Conservation (phyloP, 2,329 filamentous ascomycete species). For the Gaeumannomyces sp. region DNA sequence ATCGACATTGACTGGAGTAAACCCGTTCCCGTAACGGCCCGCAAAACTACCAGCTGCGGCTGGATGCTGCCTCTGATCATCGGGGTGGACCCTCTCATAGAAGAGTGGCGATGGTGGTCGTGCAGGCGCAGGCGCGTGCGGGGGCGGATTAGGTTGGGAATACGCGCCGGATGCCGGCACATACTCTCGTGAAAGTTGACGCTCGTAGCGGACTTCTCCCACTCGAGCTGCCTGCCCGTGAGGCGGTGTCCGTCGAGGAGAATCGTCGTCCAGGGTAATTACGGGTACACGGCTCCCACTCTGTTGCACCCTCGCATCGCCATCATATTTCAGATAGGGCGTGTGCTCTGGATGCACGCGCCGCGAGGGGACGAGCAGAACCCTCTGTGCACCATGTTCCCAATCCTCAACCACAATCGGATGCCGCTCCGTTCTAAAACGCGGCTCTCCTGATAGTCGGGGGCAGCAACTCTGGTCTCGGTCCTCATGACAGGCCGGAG, state of each 20-base stretch:
- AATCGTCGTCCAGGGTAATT: not conserved
- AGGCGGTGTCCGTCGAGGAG: not conserved
- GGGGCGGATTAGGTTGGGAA: not conserved
- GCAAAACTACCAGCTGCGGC: not conserved
- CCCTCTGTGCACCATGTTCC: not conserved
- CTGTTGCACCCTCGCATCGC: not conserved
- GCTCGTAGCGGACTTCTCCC: not conserved
- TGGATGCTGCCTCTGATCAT: not conserved
- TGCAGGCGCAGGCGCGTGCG: not conserved
- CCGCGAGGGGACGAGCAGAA: not conserved
- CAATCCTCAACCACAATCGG: constrained; percentile 13
- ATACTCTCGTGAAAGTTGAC: not conserved
- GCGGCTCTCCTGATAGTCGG: not conserved
- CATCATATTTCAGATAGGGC: not conserved
- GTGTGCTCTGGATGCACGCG: not conserved
- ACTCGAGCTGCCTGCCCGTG: no score
- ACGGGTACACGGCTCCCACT: not conserved
- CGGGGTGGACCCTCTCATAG: not conserved
- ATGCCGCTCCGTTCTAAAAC: constrained; percentile 10
- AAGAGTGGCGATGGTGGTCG: not conserved
- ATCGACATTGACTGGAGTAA: not conserved
- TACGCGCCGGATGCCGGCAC: not conserved
- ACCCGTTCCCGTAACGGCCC: not conserved
- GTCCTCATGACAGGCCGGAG: not conserved
- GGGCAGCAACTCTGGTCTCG: not conserved